Evolutionary conservation across 2,329 filamentous ascomycete genomes (phyloP).

Genomic region (Coniochaeta sp.): DNA sequence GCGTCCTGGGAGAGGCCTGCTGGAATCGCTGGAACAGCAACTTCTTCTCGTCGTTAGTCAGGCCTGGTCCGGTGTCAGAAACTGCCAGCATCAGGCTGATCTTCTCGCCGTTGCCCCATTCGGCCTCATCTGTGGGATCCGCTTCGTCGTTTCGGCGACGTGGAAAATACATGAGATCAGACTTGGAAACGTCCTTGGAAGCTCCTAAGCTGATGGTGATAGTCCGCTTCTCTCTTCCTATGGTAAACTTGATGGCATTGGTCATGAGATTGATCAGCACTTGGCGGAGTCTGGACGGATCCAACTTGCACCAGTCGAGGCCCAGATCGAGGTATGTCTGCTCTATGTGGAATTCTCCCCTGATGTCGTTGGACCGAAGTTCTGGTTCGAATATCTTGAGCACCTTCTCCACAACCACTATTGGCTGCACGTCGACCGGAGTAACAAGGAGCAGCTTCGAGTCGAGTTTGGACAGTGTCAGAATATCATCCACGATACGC

Average conservation of each 20-base stretch:
- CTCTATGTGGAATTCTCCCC: constrained; percentile 62
- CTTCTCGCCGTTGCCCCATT: constrained; percentile 67
- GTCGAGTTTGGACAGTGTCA: constrained; percentile 69
- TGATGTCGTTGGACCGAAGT: constrained; percentile 63
- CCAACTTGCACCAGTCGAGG: constrained; percentile 66
- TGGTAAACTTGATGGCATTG: constrained; percentile 59
- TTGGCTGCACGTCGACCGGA: constrained; percentile 60
- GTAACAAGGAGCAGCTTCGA: constrained; percentile 66
- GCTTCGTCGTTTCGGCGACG: constrained; percentile 31
- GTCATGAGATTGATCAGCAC: constrained; percentile 71
- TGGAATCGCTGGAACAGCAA: constrained; percentile 73
- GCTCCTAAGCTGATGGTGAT: constrained; percentile 62
- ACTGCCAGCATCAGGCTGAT: constrained; percentile 68
- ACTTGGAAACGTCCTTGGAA: constrained; percentile 43
- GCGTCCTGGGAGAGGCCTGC: constrained; percentile 67
- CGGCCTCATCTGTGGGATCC: constrained; percentile 43
- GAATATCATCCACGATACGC: constrained; percentile 64
- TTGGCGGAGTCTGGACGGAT: constrained; percentile 67
- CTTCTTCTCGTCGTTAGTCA: constrained; percentile 63
- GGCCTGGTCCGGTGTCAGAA: constrained; percentile 63
- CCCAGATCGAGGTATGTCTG: constrained; percentile 57
- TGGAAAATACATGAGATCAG: constrained; percentile 38
- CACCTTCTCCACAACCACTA: constrained; percentile 56
- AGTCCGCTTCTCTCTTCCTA: constrained; percentile 47
- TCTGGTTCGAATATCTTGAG: constrained; percentile 77